Percentiles rank a stretch among this genome's conserved stretches.
Conservation (phyloP, 306 rosid genomes). For the Malus sieversii region DNA sequence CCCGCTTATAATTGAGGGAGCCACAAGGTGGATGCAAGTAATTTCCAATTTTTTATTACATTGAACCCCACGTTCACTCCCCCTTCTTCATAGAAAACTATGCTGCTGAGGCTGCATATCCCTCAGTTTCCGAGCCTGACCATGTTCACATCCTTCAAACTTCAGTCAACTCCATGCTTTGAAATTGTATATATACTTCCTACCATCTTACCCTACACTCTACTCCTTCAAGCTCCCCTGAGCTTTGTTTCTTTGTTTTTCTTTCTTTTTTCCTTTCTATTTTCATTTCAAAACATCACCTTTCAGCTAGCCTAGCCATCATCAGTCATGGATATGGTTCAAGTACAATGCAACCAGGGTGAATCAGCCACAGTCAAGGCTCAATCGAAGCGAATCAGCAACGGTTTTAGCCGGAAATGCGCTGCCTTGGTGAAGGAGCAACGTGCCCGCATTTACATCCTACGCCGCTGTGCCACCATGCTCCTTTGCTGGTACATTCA, state of each 20-base stretch:
- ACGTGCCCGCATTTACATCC: conserved; percentile 80
- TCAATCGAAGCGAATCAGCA: conserved; percentile 27
- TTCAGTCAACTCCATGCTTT: conserved; percentile 24
- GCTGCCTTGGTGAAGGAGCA: conserved; percentile 75
- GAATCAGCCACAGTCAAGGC: conserved; percentile 8
- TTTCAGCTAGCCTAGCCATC: background rate
- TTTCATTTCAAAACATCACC: background rate
- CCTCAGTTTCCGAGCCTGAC: conserved; percentile 77
- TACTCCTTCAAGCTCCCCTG: conserved; percentile 18
- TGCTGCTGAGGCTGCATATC: conserved; percentile 54
- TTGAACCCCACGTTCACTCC: conserved; percentile 53
- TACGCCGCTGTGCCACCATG: conserved; percentile 92
- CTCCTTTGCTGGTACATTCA: conserved; percentile 92
- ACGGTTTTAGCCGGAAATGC: conserved; percentile 57
- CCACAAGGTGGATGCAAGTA: too few species aligned
- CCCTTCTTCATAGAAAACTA: conserved; percentile 40
- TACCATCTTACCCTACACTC: background rate
- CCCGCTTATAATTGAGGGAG: background rate
- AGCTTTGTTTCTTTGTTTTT: conserved; percentile 9
- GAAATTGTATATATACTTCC: conserved; percentile 9
- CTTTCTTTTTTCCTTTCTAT: background rate
- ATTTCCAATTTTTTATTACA: background rate
- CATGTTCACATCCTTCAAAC: conserved; percentile 56
- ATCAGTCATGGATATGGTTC: conserved; percentile 36
- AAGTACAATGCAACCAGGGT: conserved; percentile 24